Evolutionary conservation across 345 rosid species (phyloP).

Genomic region (Moricandia arvensis): DNA sequence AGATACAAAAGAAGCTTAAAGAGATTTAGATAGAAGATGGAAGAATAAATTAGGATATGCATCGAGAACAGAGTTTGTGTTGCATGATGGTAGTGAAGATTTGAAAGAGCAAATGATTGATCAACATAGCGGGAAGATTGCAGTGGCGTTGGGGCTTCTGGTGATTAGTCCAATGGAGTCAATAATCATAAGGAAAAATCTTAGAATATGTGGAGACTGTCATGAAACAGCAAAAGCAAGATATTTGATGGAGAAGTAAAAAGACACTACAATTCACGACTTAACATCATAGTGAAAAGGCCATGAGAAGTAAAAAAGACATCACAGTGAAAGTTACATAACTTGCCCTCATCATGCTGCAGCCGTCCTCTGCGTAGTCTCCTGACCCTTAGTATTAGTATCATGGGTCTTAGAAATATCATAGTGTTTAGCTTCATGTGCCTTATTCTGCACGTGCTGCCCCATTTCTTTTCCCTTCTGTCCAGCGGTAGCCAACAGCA

Average conservation of each 20-base stretch:
- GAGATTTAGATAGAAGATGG: constrained; percentile 47
- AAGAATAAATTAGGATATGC: constrained; percentile 39
- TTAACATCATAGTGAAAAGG: background rate
- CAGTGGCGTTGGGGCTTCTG: constrained; percentile 25
- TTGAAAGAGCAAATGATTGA: constrained; percentile 57
- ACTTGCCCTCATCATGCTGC: background rate
- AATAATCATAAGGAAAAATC: constrained; percentile 51
- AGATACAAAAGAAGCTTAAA: constrained; percentile 50
- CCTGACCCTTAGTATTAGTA: constrained; percentile 27
- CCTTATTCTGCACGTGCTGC: constrained; percentile 42
- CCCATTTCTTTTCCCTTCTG: constrained; percentile 55
- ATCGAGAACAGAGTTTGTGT: constrained; percentile 45
- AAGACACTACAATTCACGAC: constrained; percentile 8
- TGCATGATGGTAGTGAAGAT: constrained; percentile 66
- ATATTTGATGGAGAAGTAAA: constrained; percentile 63
- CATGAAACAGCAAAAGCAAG: constrained; percentile 50
- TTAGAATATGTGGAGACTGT: constrained; percentile 64
- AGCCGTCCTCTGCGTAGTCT: constrained; percentile 7
- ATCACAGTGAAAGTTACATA: background rate
- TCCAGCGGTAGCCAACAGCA: constrained; percentile 39
- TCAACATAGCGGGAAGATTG: constrained; percentile 58
- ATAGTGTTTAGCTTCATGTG: constrained; percentile 36
- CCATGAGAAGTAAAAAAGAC: no score
- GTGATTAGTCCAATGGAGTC: constrained; percentile 43
- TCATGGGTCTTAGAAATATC: constrained; percentile 25